A percentile compares a stretch with the other conserved stretches of the same genome.
Evolutionary conservation across 768 basidiomycete species (phyloP).

Genomic region (Termitomyces sp.): DNA sequence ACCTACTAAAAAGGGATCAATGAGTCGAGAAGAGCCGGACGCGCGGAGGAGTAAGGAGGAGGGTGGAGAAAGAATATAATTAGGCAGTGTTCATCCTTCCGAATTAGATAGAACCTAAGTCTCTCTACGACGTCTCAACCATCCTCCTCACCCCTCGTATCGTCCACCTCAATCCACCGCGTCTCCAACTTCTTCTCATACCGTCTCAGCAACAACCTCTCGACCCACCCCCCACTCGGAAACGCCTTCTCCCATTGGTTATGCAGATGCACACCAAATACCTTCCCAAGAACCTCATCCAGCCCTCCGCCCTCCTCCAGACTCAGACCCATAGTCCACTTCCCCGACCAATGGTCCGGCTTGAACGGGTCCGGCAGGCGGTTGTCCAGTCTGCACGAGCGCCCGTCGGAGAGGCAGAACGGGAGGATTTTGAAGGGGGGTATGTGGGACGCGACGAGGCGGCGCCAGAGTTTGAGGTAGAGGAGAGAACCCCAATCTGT

Average conservation of each 20-base stretch:
- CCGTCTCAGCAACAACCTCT: conserved; percentile 62
- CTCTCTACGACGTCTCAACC: not conserved
- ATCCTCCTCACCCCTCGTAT: not conserved
- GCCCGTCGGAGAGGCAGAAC: conserved; percentile 91
- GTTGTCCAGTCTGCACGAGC: conserved; percentile 89
- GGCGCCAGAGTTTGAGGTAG: conserved; percentile 88
- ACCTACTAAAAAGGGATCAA: not conserved
- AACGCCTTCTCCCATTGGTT: conserved; percentile 94
- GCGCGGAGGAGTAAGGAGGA: not conserved
- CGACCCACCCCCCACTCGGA: conserved; percentile 83
- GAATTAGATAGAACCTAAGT: not conserved
- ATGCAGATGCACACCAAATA: conserved; percentile 90
- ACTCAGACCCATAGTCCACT: conserved; percentile 65
- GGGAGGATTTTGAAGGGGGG: conserved; percentile 91
- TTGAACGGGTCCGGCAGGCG: conserved; percentile 89
- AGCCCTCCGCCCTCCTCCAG: conserved; percentile 57
- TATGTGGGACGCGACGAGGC: conserved; percentile 64
- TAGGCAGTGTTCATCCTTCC: not conserved
- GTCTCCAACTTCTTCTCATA: conserved; percentile 39
- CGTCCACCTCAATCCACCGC: not conserved
- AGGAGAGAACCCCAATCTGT: conserved; percentile 94
- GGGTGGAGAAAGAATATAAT: not conserved
- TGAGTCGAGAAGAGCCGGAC: not conserved
- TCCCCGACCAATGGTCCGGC: conserved; percentile 44
- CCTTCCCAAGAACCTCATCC: conserved; percentile 56